phyloP scores from a whole-genome alignment of 2,329 filamentous ascomycete genomes.

The Cercospora citrullina region DNA sequence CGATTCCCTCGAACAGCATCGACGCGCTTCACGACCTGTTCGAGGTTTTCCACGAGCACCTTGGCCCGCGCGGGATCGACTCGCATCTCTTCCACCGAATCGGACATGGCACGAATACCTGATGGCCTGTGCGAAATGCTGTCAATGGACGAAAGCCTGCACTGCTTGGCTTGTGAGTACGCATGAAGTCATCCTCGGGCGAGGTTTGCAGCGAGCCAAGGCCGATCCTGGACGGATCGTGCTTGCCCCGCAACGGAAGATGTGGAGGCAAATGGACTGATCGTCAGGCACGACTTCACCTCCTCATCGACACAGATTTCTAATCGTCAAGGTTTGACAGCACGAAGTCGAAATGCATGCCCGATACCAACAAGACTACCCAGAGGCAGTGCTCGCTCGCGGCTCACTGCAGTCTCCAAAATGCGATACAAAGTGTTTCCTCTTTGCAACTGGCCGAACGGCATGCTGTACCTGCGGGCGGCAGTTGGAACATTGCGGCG shows the following conservation, averaged over 20 bases:
- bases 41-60: conserved; percentile 48
- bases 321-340: background rate
- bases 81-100: conserved; percentile 33
- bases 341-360: too few relatives aligned
- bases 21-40: conserved; percentile 45
- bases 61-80: conserved; percentile 48
- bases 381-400: too few relatives aligned
- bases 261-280: background rate
- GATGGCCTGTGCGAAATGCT: conserved; percentile 4
- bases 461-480: background rate
- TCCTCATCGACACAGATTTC: background rate
- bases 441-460: background rate
- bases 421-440: too few relatives aligned
- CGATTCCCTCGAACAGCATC: conserved; percentile 36
- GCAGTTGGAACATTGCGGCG: background rate
- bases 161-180: conserved; percentile 3
- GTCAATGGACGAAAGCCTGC: background rate
- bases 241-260: background rate
- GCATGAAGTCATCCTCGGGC: conserved; percentile 16
- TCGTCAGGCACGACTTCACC: background rate
- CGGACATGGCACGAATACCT: conserved; percentile 1
- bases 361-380: too few relatives aligned
- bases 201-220: conserved; percentile 22
- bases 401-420: too few relatives aligned
- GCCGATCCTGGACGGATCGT: background rate